These are phyloP conservation scores for Macrocystidia cucumis DNA, from an alignment of 1,284 basidiomycete genomes.

Conservation along the genomic window DNA sequence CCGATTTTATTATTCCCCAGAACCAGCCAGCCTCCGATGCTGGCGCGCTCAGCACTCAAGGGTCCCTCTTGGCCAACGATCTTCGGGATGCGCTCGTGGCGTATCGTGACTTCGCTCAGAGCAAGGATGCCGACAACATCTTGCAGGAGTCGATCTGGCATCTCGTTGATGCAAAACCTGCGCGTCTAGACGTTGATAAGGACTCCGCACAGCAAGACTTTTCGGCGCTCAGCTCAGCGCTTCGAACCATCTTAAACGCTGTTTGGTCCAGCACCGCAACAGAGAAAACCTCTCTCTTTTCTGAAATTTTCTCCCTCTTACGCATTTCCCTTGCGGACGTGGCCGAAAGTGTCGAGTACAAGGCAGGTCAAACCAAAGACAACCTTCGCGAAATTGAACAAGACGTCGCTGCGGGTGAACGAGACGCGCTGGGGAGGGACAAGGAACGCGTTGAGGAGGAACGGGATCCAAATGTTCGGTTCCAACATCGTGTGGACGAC, in stretches of 20 bases:
- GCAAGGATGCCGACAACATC: slow-evolving; percentile 52
- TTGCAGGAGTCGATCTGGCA: slow-evolving; percentile 60
- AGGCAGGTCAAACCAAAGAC: slow-evolving; percentile 42
- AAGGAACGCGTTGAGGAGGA: slow-evolving; percentile 35
- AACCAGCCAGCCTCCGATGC: too few relatives aligned
- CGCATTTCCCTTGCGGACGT: slow-evolving; percentile 57
- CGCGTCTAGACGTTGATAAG: slow-evolving; percentile 25
- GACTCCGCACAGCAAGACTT: slow-evolving; percentile 42
- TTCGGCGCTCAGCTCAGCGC: slow-evolving; percentile 34
- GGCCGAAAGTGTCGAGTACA: slow-evolving; percentile 44
- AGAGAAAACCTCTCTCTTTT: slow-evolving; percentile 44
- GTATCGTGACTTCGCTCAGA: too few relatives aligned
- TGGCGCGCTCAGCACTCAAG: too few relatives aligned
- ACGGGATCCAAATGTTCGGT: slow-evolving; percentile 37
- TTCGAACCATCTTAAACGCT: slow-evolving; percentile 41
- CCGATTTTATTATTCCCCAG: too few relatives aligned
- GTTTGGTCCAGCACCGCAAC: slow-evolving; percentile 43
- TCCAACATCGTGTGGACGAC: slow-evolving; percentile 58
- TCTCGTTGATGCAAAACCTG: slow-evolving; percentile 41
- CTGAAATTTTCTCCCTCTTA: slow-evolving; percentile 55
- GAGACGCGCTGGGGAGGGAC: slow-evolving; percentile 46
- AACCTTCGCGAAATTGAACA: slow-evolving; percentile 43
- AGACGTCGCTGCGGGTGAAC: slow-evolving; percentile 49
- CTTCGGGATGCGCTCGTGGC: too few relatives aligned
- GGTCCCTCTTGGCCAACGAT: too few relatives aligned